phyloP scores from a whole-genome alignment of 257 asterid genomes.

The Lithospermum erythrorhizon region DNA sequence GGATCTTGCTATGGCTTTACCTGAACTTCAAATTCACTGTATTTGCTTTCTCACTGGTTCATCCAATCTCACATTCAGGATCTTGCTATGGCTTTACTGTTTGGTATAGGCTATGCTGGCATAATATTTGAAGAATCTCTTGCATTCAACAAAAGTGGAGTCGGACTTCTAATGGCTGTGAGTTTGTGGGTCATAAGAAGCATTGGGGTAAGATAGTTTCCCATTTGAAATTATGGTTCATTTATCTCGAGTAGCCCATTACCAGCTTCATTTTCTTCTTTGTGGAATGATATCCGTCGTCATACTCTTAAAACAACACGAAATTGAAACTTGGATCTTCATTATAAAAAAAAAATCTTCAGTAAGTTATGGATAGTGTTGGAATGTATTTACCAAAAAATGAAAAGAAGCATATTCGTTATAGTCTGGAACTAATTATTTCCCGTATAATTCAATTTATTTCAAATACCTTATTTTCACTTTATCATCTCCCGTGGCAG shows the following conservation, averaged over 20 bases:
- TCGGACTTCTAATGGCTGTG: constrained; percentile 95
- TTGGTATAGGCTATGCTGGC: constrained; percentile 89
- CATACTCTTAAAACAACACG: background rate
- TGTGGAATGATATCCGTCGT: background rate
- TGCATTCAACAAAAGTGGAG: constrained; percentile 96
- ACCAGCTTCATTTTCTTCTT: background rate
- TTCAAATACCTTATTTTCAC: too few relatives aligned
- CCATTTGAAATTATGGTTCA: background rate
- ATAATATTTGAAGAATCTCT: constrained; percentile 93
- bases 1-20: constrained; percentile 36
- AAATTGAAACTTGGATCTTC: too few relatives aligned
- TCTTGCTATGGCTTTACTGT: constrained; percentile 77
- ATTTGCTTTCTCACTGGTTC: constrained; percentile 10
- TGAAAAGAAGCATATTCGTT: too few relatives aligned
- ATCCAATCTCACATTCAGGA: constrained; percentile 44
- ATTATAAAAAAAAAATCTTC: too few relatives aligned
- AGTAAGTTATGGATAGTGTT: too few relatives aligned
- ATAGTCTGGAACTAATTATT: too few relatives aligned
- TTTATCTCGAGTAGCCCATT: background rate
- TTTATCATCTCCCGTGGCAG: too few relatives aligned
- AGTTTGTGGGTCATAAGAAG: constrained; percentile 89
- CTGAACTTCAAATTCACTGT: constrained; percentile 4
- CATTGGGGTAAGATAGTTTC: constrained; percentile 62
- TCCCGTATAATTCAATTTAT: too few relatives aligned
- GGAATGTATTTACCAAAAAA: too few relatives aligned